A percentile compares a stretch with the other conserved stretches of the same genome.
Conservation (phyloP, 2,329 filamentous ascomycete species). For the Xylaria arbuscula region DNA sequence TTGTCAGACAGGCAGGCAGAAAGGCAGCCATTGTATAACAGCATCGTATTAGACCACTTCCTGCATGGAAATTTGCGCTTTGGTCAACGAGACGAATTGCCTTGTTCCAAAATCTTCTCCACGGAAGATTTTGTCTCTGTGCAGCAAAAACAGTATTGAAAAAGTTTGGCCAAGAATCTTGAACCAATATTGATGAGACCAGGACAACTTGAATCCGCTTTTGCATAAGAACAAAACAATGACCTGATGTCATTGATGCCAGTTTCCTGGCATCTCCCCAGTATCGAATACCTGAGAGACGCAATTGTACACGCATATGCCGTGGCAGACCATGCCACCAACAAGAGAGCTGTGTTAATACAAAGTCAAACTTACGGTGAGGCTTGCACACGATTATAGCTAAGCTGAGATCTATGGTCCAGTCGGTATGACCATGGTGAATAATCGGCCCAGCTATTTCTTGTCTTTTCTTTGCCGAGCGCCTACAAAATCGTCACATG, state of each 20-base stretch:
- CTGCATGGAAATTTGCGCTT: background rate
- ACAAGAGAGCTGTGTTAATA: background rate
- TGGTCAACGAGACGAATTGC: constrained; percentile 16
- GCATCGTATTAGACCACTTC: constrained; percentile 42
- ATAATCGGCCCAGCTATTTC: background rate
- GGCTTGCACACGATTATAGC: background rate
- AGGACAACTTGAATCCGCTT: background rate
- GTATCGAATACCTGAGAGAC: constrained; percentile 1
- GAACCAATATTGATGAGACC: background rate
- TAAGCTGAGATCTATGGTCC: constrained; percentile 4
- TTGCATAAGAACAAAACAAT: background rate
- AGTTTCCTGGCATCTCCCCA: background rate
- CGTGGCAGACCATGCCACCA: background rate
- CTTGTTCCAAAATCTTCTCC: constrained; percentile 1
- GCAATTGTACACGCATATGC: constrained; percentile 16
- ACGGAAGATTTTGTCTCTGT: background rate
- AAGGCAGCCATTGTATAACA: constrained; percentile 45
- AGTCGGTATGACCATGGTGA: constrained; percentile 13
- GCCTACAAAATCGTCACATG: background rate
- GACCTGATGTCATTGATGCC: constrained; percentile 1
- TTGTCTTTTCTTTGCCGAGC: background rate
- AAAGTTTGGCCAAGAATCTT: background rate
- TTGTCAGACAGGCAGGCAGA: constrained; percentile 29
- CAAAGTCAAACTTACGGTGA: constrained; percentile 2
- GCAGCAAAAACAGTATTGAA: background rate